phyloP scores from a whole-genome alignment of 1,284 basidiomycete genomes.

The Marasmius oreades region DNA sequence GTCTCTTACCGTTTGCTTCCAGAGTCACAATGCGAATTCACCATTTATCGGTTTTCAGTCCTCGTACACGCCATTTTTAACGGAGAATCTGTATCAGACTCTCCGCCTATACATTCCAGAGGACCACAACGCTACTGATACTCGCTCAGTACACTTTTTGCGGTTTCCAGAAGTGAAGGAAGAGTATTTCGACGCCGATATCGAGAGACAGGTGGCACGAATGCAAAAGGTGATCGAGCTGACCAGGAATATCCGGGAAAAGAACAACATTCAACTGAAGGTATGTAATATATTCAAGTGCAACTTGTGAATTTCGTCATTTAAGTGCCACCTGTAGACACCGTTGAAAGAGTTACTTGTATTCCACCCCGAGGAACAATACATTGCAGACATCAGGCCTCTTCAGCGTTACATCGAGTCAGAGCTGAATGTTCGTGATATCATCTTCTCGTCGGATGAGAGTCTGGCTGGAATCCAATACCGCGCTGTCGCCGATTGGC shows the following conservation, averaged over 20 bases:
- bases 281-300: slow-evolving; percentile 35
- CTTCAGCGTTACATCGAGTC: slow-evolving; percentile 90
- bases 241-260: slow-evolving; percentile 87
- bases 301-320: neutral
- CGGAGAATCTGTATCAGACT: slow-evolving; percentile 95
- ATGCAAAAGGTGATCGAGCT: slow-evolving; percentile 96
- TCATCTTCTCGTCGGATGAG: slow-evolving; percentile 91
- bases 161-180: slow-evolving; percentile 91
- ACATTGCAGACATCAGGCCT: slow-evolving; percentile 83
- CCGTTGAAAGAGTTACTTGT: slow-evolving; percentile 92
- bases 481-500: slow-evolving; percentile 93
- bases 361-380: slow-evolving; percentile 88
- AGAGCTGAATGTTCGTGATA: slow-evolving; percentile 92
- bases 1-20: neutral
- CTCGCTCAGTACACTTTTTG: slow-evolving; percentile 94
- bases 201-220: slow-evolving; percentile 92
- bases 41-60: slow-evolving; percentile 58
- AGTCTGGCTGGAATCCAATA: slow-evolving; percentile 85
- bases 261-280: slow-evolving; percentile 87
- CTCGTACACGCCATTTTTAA: slow-evolving; percentile 97
- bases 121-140: slow-evolving; percentile 68
- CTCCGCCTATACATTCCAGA: slow-evolving; percentile 83
- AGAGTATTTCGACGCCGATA: slow-evolving; percentile 95
- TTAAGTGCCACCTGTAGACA: slow-evolving; percentile 48
- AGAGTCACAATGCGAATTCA: slow-evolving; percentile 12